These are phyloP conservation scores for Cyclanthera cordifolia DNA, from an alignment of 306 rosid species.

Conservation along the genomic window DNA sequence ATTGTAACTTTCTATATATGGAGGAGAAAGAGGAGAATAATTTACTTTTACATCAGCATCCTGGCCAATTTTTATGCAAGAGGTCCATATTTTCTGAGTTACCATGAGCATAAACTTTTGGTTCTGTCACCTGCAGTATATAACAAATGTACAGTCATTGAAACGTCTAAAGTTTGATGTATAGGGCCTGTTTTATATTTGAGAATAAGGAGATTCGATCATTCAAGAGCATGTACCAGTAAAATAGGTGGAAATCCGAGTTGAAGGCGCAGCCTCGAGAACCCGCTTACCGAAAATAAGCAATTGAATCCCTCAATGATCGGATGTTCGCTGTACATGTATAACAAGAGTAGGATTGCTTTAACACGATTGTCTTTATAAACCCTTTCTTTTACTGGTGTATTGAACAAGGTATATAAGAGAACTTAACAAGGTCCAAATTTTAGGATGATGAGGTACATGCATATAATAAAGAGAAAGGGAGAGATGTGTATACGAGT, in stretches of 20 bases:
- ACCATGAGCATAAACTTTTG: constrained; percentile 67
- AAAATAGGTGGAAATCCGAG: constrained; percentile 44
- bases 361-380: not conserved
- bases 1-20: not conserved
- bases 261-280: constrained; percentile 37
- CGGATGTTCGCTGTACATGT: constrained; percentile 51
- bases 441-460: not conserved
- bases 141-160: not conserved
- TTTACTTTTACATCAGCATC: constrained; percentile 34
- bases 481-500: not conserved
- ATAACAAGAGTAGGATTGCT: constrained; percentile 12
- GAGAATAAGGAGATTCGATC: not conserved
- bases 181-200: not conserved
- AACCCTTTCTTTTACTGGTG: not conserved
- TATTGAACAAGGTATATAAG: not conserved
- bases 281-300: constrained; percentile 50
- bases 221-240: constrained; percentile 32
- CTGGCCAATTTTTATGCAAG: constrained; percentile 45
- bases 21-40: not conserved
- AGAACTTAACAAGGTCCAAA: not conserved
- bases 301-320: constrained; percentile 58
- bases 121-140: constrained; percentile 48
- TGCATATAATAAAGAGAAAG: no score
- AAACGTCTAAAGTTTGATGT: not conserved
- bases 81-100: constrained; percentile 27